Evolutionary conservation across 805 yeast genomes (phyloP).

Genomic region (Wickerhamomyces alni): DNA sequence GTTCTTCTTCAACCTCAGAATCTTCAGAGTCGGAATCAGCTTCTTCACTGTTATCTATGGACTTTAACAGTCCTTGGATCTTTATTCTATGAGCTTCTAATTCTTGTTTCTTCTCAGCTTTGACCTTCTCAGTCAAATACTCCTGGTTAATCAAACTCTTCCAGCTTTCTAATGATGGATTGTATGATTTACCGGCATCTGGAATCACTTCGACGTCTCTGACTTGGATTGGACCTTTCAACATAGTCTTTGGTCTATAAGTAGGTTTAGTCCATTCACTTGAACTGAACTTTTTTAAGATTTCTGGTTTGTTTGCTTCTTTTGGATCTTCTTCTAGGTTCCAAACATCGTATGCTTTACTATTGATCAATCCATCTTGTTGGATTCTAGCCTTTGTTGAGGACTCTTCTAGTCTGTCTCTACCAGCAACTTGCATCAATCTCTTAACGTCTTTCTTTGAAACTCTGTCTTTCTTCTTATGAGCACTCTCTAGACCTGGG

Average conservation of each 20-base stretch:
- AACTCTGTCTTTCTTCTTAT: conserved; percentile 42
- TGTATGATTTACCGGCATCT: conserved; percentile 87
- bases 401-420: conserved; percentile 48
- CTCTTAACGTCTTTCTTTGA: conserved; percentile 55
- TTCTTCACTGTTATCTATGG: conserved; percentile 54
- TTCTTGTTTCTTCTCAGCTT: conserved; percentile 57
- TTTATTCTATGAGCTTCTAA: conserved; percentile 58
- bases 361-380: conserved; percentile 56
- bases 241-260: conserved; percentile 49
- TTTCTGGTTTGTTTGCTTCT: conserved; percentile 30
- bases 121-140: conserved; percentile 54
- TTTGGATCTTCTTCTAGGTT: conserved; percentile 12
- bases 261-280: conserved; percentile 48
- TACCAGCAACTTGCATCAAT: conserved; percentile 74
- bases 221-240: conserved; percentile 46
- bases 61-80: conserved; percentile 59
- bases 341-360: conserved; percentile 62
- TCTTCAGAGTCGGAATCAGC: conserved; percentile 35
- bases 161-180: conserved; percentile 87
- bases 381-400: conserved; percentile 47
- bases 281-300: conserved; percentile 32
- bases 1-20: conserved; percentile 29
- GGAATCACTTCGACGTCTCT: conserved; percentile 49
- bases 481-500: conserved; percentile 46
- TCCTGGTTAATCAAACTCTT: conserved; percentile 61